Base-by-base conservation (phyloP, 495 filamentous ascomycete genomes). In the Cercophora sp. region DNA sequence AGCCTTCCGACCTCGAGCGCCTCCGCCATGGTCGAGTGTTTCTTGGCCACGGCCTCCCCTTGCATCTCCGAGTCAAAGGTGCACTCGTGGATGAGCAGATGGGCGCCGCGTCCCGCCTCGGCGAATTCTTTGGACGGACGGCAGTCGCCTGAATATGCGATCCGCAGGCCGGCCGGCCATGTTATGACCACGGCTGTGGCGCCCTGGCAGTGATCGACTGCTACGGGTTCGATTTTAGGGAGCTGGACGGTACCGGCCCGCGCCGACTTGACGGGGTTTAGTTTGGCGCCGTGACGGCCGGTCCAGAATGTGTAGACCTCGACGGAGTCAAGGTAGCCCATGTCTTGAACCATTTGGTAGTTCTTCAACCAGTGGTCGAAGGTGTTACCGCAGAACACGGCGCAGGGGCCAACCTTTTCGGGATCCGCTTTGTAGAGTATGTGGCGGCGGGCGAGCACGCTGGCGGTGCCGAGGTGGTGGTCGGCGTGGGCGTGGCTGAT, bases 401-500 rank as follows among this genome's bases (percentile, higher is more conserved):
- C 37, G 24, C 63, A 48, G 24, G 26, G 32, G 29, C 24, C 3
- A 16, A 51, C 43, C 1, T 11, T 13, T 6, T 32, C 20, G 22
- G 41, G 19, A 15, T 51, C 22, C 15, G 19, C 4, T 4, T 50
- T 46, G 8, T 22, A 57, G 39, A 64, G 57, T 77, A 79, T 53
- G 22, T 20, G 61, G 52, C 86, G 83, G 83, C 89, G 92, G 15
- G 87, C 87, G 60, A 99, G 85, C 22, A 96, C 71, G 15, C 85
- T 78, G 22, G 77, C 76, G 0, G 84, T 88, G 25, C 93, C 93
- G 16, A 97, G 79, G 61, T 99, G 93, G 68, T 99, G 93, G 71
- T 99, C 93, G 23, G 93, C 93, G 62, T 99, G 93, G 45, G 92
- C 70, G 68, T 99, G 93, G 62, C 87, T 92, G 63, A 99, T 92